Base-by-base conservation (phyloP, 1,139 yeast species). In the Pneumocystis carinii region DNA sequence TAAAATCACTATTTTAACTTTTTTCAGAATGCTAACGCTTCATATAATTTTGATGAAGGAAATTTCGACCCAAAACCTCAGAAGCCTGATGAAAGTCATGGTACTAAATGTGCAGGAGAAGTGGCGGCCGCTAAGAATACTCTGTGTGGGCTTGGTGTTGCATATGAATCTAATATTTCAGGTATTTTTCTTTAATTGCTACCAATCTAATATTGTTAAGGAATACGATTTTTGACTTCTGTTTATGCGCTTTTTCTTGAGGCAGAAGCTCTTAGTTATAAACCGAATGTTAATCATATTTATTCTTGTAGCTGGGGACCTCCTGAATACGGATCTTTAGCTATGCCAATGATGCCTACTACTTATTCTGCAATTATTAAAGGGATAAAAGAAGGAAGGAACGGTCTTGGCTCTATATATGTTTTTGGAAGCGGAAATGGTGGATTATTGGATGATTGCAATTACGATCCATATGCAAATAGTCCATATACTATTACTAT, bases 261-360 rank as follows among this genome's bases (percentile, higher is more conserved):
- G 74, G 97, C 98, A 0, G 82, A 87, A 1, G 87, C 97, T 0
- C 76, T 94, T 78, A 79, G 87, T 59, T 87, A 86, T 74, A 94
- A 85, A 0, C 77, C 86, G 70, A 90, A 88, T 66, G 70, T 72
- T 62, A 92, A 92, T 72, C 96, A 90, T 73, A 92, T 94, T 55
- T 94, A 89, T 73, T 88, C 96, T 2, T 94, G 99, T 74, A 89
- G 96, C 3, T 94, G 99, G 99, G 99, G 99, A 1, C 99, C 99
- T 1, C 82, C 90, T 1, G 99, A 94, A 73, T 87, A 92, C 72
- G 99, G 98, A 0, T 78, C 74, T 66, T 83, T 96, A 0, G 82
- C 92, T 78, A 89, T 88, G 60, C 95, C 83, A 5, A 98, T 98
- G 0, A 88, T 88, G 35, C 72, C 76, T 48, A 71, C 90, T 42